These are phyloP conservation scores for Xylariaceae sp. DNA, from an alignment of 2,329 filamentous ascomycete species.

Conservation along the genomic window DNA sequence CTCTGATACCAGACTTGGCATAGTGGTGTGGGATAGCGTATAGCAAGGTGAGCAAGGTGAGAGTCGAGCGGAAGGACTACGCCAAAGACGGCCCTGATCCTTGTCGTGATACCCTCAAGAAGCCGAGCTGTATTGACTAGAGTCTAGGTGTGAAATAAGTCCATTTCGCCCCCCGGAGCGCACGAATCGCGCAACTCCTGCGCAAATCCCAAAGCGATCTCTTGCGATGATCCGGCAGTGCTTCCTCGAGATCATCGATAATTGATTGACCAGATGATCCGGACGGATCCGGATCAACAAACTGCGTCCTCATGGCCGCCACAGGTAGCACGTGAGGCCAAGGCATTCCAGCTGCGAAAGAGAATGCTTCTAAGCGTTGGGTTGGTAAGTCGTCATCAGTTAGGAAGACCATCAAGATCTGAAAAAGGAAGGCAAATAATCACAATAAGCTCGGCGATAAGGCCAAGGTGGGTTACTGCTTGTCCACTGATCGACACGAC, in stretches of 20 bases:
- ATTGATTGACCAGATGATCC: too few species aligned
- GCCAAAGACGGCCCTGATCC: not conserved
- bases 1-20: conserved; percentile 12
- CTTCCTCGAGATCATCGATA: conserved; percentile 3
- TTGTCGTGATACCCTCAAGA: conserved; percentile 1
- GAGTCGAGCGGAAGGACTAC: not conserved
- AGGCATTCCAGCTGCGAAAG: conserved; percentile 1
- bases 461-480: too few species aligned
- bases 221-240: not conserved
- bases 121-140: not conserved
- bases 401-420: conserved; percentile 15
- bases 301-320: conserved; percentile 1
- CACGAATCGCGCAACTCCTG: not conserved
- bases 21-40: conserved; percentile 3
- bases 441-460: too few species aligned
- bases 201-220: not conserved
- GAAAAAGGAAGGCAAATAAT: too few species aligned
- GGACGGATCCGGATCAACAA: conserved; percentile 13
- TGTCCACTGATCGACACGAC: too few species aligned
- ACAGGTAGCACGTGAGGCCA: conserved; percentile 2
- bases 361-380: not conserved
- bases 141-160: too few species aligned
- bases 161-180: too few species aligned
- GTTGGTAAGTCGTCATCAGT: not conserved
- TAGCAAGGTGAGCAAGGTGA: too few species aligned